Percentiles rank a stretch among this genome's conserved stretches.
phyloP scores from a whole-genome alignment of 1,284 basidiomycete genomes.

The Gymnopus androsaceus region DNA sequence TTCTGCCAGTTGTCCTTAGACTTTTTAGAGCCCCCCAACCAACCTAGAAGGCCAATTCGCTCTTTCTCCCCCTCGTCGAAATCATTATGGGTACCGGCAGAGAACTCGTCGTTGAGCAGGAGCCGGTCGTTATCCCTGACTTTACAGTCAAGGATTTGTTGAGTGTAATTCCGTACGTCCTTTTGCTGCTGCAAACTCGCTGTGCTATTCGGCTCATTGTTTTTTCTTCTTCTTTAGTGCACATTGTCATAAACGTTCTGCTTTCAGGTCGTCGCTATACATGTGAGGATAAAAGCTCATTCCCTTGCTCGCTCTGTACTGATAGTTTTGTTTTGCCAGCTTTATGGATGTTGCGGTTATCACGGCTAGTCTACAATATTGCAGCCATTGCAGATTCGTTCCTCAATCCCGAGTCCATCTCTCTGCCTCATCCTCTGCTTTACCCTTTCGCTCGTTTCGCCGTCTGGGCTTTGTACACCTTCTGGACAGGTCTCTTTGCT shows the following conservation, averaged over 20 bases:
- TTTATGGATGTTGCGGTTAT: conserved; percentile 79
- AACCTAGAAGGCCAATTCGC: conserved; percentile 7
- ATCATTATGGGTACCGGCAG: conserved; percentile 5
- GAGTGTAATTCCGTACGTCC: conserved; percentile 81
- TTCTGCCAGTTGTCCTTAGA: conserved; percentile 7
- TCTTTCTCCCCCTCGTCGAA: conserved; percentile 16
- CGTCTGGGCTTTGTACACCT: conserved; percentile 83
- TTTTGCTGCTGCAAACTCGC: conserved; percentile 6
- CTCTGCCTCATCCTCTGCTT: conserved; percentile 63
- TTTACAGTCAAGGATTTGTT: conserved; percentile 86
- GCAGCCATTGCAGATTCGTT: conserved; percentile 70
- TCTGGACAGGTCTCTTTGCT: conserved; percentile 83
- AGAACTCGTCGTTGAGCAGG: conserved; percentile 55
- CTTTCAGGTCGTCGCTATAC: conserved; percentile 82
- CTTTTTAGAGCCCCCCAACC: conserved; percentile 1
- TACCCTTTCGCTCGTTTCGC: conserved; percentile 67
- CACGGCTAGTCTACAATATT: conserved; percentile 66
- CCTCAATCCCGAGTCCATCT: conserved; percentile 57
- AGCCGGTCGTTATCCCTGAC: conserved; percentile 73
- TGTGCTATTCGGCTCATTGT: not conserved
- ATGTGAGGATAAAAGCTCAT: conserved; percentile 51
- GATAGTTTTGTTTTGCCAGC: conserved; percentile 40
- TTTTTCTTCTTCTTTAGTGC: conserved; percentile 47
- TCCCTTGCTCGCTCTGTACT: conserved; percentile 10
- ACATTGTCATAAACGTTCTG: conserved; percentile 93